Conservation (phyloP, 2,329 filamentous ascomycete species). For the Diaporthe sp. region DNA sequence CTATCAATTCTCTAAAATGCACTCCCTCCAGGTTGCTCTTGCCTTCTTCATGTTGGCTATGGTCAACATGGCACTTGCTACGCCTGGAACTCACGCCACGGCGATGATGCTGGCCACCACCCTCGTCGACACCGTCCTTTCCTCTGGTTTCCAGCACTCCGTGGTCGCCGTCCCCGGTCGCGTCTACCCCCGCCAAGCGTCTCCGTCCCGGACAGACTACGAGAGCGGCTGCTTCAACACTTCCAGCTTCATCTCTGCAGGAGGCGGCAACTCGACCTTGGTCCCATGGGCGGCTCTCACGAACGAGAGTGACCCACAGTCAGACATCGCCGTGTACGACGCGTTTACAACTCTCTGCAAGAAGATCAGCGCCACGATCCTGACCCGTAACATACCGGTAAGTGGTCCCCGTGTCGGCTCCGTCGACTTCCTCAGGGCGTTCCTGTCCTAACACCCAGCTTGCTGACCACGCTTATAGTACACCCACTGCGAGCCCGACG, state of each 20-base stretch:
- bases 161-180: neutral
- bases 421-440: no score
- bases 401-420: no score
- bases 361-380: neutral
- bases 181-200: neutral
- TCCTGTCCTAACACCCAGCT: neutral
- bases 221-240: neutral
- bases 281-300: neutral
- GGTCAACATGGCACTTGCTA: neutral
- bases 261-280: neutral
- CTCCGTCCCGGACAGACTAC: neutral
- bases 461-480: neutral
- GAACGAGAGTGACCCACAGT: neutral
- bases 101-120: neutral
- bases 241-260: neutral
- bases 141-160: neutral
- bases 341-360: neutral
- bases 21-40: neutral
- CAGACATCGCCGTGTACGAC: neutral
- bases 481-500: neutral
- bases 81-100: neutral
- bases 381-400: conserved; percentile 2
- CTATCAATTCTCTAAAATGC: neutral
- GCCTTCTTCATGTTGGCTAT: neutral
- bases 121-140: neutral